phyloP scores from a whole-genome alignment of 768 basidiomycete genomes.

The Lyophyllum atratum region DNA sequence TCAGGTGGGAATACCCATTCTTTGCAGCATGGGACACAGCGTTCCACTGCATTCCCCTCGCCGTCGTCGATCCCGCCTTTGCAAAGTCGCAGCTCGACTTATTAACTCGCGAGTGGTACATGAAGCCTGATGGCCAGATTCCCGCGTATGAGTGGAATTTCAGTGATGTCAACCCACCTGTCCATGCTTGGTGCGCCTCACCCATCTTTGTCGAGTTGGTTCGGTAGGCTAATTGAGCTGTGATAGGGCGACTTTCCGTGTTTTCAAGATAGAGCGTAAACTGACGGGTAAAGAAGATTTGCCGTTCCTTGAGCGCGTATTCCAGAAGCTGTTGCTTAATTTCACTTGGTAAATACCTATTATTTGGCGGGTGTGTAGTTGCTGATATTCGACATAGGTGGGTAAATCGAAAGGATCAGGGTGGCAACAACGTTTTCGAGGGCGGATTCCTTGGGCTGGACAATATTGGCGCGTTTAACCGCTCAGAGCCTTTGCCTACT shows the following conservation, averaged over 20 bases:
- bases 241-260: slow-evolving; percentile 89
- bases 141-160: slow-evolving; percentile 99
- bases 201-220: background rate
- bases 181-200: slow-evolving; percentile 85
- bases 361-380: background rate
- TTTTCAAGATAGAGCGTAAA: slow-evolving; percentile 99
- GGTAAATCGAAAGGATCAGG: slow-evolving; percentile 97
- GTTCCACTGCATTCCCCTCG: slow-evolving; percentile 99
- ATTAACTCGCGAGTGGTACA: slow-evolving; percentile 98
- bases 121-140: slow-evolving; percentile 98
- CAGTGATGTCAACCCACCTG: slow-evolving; percentile 96
- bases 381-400: slow-evolving; percentile 54
- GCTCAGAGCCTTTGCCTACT: slow-evolving; percentile 94
- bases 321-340: slow-evolving; percentile 95
- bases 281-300: slow-evolving; percentile 89
- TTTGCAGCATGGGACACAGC: slow-evolving; percentile 98
- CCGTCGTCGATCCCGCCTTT: slow-evolving; percentile 91
- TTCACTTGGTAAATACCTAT: slow-evolving; percentile 79
- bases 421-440: slow-evolving; percentile 95
- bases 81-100: slow-evolving; percentile 98
- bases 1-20: slow-evolving; percentile 97
- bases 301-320: slow-evolving; percentile 93
- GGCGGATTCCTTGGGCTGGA: slow-evolving; percentile 98
- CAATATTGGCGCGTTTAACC: slow-evolving; percentile 98
- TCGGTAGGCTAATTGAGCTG: background rate